These are phyloP conservation scores for Chrysochromulina parva DNA, from an alignment of 78 protist species.

Conservation along the genomic window DNA sequence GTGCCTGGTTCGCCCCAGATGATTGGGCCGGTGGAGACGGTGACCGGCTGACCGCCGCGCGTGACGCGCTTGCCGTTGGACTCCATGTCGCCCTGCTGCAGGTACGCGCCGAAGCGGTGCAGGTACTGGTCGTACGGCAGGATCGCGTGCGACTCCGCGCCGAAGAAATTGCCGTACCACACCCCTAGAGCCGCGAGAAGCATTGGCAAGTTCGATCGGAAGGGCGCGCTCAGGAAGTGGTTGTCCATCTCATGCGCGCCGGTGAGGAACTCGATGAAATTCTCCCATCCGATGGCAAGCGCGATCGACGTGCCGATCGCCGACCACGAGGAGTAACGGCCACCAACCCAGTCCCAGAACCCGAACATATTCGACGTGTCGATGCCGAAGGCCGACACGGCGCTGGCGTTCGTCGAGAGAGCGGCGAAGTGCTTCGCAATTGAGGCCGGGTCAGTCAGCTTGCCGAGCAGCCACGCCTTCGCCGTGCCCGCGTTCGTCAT, in stretches of 20 bases:
- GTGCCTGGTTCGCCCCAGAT: slow-evolving; percentile 98
- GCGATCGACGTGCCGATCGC: slow-evolving; percentile 93
- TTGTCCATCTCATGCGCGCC: slow-evolving; percentile 95
- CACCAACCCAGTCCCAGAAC: slow-evolving; percentile 98
- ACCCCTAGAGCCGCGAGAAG: slow-evolving; percentile 66
- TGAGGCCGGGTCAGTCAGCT: slow-evolving; percentile 13
- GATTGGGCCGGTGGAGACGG: slow-evolving; percentile 84
- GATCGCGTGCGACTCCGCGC: slow-evolving; percentile 83
- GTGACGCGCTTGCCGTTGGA: slow-evolving; percentile 68
- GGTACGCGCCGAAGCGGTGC: slow-evolving; percentile 66
- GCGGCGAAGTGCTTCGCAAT: slow-evolving; percentile 95
- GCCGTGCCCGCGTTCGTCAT: slow-evolving; percentile 91
- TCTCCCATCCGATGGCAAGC: slow-evolving; percentile 78
- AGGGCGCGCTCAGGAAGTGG: slow-evolving; percentile 82
- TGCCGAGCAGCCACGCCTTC: slow-evolving; percentile 70
- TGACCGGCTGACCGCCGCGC: slow-evolving; percentile 56
- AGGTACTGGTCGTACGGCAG: slow-evolving; percentile 93
- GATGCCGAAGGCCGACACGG: slow-evolving; percentile 88
- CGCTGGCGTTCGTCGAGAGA: slow-evolving; percentile 88
- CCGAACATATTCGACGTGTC: slow-evolving; percentile 89
- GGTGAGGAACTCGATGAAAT: slow-evolving; percentile 79
- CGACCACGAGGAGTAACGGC: slow-evolving; percentile 95
- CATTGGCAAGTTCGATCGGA: slow-evolving; percentile 78
- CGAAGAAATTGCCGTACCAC: slow-evolving; percentile 93
- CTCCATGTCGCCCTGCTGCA: slow-evolving; percentile 36